Evolutionary conservation across 2,329 filamentous ascomycete species (phyloP).

Genomic region (Penicillium polonicum): DNA sequence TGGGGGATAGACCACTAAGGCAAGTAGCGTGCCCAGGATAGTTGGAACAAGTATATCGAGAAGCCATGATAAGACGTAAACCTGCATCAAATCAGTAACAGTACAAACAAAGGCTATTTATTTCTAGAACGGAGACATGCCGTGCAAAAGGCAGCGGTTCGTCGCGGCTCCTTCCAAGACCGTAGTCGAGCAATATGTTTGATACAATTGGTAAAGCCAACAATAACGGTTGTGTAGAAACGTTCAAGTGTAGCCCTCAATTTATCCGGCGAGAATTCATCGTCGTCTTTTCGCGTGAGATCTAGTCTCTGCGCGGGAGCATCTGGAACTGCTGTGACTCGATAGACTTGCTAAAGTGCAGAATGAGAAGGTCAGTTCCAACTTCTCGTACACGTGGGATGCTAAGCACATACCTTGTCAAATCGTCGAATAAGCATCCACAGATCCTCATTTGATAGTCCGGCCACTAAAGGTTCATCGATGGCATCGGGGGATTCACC

Average conservation of each 20-base stretch:
- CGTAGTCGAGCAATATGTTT: conserved; percentile 76
- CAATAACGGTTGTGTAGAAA: conserved; percentile 75
- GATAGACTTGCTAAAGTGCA: conserved; percentile 58
- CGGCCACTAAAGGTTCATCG: conserved; percentile 57
- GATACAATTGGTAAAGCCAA: conserved; percentile 62
- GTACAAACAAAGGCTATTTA: background rate
- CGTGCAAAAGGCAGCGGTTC: conserved; percentile 66
- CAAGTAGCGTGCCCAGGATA: conserved; percentile 58
- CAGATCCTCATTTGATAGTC: conserved; percentile 68
- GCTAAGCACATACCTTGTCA: conserved; percentile 58
- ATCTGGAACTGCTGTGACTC: conserved; percentile 66
- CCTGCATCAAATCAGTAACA: conserved; percentile 27
- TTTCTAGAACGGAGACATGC: conserved; percentile 34
- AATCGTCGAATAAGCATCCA: conserved; percentile 72
- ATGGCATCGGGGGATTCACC: conserved; percentile 8
- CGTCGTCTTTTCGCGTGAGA: conserved; percentile 76
- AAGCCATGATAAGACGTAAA: conserved; percentile 66
- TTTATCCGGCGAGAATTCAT: conserved; percentile 83
- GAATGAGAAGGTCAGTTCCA: conserved; percentile 8
- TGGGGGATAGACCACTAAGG: conserved; percentile 65
- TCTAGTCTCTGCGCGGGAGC: conserved; percentile 68
- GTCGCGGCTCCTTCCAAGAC: conserved; percentile 72
- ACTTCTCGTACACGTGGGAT: too few species aligned
- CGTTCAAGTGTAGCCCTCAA: conserved; percentile 74
- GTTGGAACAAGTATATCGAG: conserved; percentile 69